These are phyloP conservation scores for Cicer chorassanicum DNA, from an alignment of 306 rosid genomes.

Conservation along the genomic window DNA sequence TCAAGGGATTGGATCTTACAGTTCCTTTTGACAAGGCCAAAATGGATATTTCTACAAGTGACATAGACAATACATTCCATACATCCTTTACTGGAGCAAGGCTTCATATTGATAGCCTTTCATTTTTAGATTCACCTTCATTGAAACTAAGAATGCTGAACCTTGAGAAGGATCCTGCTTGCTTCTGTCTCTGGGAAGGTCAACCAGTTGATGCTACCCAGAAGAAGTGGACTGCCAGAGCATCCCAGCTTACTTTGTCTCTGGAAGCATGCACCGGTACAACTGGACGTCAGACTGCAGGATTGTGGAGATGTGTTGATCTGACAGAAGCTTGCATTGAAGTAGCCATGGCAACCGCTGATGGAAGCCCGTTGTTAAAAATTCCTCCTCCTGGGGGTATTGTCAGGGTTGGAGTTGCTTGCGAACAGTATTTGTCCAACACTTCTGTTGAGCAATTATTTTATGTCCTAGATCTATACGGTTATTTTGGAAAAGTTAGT, in stretches of 20 bases:
- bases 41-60: conserved; percentile 51
- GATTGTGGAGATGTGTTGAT: conserved; percentile 91
- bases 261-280: conserved; percentile 62
- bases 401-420: conserved; percentile 89
- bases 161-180: conserved; percentile 94
- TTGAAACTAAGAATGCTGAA: conserved; percentile 65
- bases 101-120: conserved; percentile 74
- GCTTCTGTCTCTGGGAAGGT: conserved; percentile 92
- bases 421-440: conserved; percentile 76
- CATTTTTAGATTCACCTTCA: conserved; percentile 72
- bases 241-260: conserved; percentile 75
- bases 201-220: conserved; percentile 90
- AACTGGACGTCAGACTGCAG: conserved; percentile 55
- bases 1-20: conserved; percentile 73
- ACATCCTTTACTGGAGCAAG: conserved; percentile 83
- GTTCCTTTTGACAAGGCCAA: conserved; percentile 71
- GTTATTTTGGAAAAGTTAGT: conserved; percentile 77
- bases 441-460: conserved; percentile 89
- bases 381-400: conserved; percentile 95
- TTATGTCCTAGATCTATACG: conserved; percentile 87
- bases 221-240: conserved; percentile 80
- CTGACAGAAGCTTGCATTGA: conserved; percentile 77
- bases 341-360: conserved; percentile 94
- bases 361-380: conserved; percentile 74
- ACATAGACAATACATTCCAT: conserved; percentile 50